phyloP scores from a whole-genome alignment of 129 eudicot genomes.

The Chrysanthemum seticuspe region DNA sequence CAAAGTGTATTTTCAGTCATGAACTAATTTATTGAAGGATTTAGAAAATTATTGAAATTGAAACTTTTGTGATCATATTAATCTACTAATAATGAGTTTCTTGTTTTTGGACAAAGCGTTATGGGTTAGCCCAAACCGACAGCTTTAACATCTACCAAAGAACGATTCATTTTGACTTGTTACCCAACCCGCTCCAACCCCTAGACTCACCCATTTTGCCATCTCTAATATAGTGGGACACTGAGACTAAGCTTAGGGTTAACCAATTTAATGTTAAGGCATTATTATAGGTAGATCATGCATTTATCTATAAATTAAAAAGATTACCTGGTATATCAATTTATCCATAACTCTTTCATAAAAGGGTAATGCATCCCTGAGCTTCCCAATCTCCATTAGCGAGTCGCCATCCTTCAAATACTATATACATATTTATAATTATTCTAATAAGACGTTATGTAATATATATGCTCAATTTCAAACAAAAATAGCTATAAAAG shows the following conservation, averaged over 20 bases:
- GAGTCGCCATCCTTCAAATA: constrained; percentile 82
- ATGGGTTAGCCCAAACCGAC: not conserved
- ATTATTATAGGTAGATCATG: not conserved
- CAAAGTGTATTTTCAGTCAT: not conserved
- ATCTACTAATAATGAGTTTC: no score
- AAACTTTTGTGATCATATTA: constrained; percentile 2
- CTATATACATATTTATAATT: constrained; percentile 47
- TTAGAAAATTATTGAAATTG: not conserved
- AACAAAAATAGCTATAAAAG: constrained; percentile 11
- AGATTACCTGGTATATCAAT: constrained; percentile 64
- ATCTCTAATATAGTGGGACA: not conserved
- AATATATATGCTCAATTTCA: constrained; percentile 8
- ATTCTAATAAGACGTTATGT: constrained; percentile 25
- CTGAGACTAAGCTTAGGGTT: no score
- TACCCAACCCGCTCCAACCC: not conserved
- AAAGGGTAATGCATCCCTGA: constrained; percentile 77
- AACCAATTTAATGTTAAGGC: not conserved
- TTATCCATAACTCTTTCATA: constrained; percentile 84
- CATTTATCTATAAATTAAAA: not conserved
- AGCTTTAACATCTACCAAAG: not conserved
- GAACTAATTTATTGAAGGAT: not conserved
- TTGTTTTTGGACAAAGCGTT: not conserved
- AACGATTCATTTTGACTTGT: not conserved
- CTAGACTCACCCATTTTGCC: constrained; percentile 5
- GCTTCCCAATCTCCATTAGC: constrained; percentile 81